Evolutionary conservation across 176 grass and related monocot species (phyloP), one percentile per base, ranked within the genome.

Genomic region (Alloteropsis semialata): DNA sequence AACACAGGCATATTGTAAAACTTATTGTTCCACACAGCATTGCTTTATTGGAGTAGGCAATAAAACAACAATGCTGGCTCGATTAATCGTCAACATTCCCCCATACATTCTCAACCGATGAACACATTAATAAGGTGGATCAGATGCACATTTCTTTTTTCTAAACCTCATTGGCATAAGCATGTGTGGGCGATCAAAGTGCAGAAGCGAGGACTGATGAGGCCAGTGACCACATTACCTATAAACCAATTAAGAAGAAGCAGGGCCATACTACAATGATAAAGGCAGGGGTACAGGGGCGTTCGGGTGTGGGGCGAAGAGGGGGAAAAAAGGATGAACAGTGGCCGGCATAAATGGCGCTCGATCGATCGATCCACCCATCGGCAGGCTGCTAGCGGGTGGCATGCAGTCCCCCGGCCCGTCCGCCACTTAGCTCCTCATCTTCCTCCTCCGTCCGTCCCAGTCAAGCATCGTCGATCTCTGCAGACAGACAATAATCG

Each of bases 381-480:
- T 41, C 22, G 73, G 75, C 83, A 81, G 85, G 87, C 77, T 1
- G 87, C 84, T 90, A 57, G 73, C 88, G 79, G 93, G 86, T 93
- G 84, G 82, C n/a, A n/a, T n/a, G n/a, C 84, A 89, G 87, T 72
- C 76, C 65, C 22, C 61, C 51, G 43, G 71, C 22, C 61, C 51
- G 43, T 83, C 61, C 51, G 43, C 80, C 83, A 79, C 83, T 86
- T 88, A 88, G 90, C 74, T 90, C 58, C 59, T 60, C 53, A 36
- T 37, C 28, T 61, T 74, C 30, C 72, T 77, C 34, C 17, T n/a
- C n/a, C n/a, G n/a, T n/a, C n/a, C n/a, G n/a, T n/a, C n/a, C n/a
- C n/a, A n/a, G n/a, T n/a, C n/a, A n/a, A n/a, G n/a, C n/a, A n/a
- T n/a, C n/a, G n/a, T n/a, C n/a, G n/a, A n/a, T n/a, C n/a, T n/a